Conservation (phyloP, 495 filamentous ascomycete species). For the Cercophora scortea region DNA sequence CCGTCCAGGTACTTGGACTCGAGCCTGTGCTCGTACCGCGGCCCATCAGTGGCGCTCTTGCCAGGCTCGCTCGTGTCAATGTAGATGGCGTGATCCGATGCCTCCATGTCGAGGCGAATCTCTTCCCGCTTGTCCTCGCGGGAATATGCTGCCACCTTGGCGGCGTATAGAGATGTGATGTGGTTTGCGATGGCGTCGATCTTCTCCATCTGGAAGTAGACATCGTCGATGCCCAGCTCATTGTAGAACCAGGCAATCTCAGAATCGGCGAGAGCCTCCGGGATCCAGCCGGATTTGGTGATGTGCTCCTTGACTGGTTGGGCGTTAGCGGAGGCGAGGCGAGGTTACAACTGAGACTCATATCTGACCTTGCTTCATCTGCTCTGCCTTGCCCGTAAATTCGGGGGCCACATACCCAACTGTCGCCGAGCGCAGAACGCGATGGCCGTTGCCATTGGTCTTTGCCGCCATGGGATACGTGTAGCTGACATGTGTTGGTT, state of each 20-base stretch:
- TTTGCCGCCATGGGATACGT: slow-evolving; percentile 44
- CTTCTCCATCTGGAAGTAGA: slow-evolving; percentile 93
- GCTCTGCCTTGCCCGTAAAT: slow-evolving; percentile 87
- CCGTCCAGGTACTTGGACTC: slow-evolving; percentile 90
- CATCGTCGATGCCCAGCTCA: slow-evolving; percentile 93
- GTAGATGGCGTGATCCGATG: slow-evolving; percentile 90
- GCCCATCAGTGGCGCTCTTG: slow-evolving; percentile 62
- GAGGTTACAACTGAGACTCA: background rate
- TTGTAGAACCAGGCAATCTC: slow-evolving; percentile 97
- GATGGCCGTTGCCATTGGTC: slow-evolving; percentile 47
- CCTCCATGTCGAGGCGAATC: slow-evolving; percentile 93
- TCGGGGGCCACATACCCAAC: slow-evolving; percentile 92
- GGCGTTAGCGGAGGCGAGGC: slow-evolving; percentile 12
- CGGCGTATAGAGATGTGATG: slow-evolving; percentile 92
- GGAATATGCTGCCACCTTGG: slow-evolving; percentile 91
- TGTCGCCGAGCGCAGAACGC: slow-evolving; percentile 78
- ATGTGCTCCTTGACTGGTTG: slow-evolving; percentile 34
- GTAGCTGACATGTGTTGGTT: slow-evolving; percentile 83
- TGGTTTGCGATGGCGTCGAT: slow-evolving; percentile 84
- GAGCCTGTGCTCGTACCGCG: slow-evolving; percentile 86
- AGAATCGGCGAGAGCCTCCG: slow-evolving; percentile 67
- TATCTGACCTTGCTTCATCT: slow-evolving; percentile 77
- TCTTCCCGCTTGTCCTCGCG: slow-evolving; percentile 90
- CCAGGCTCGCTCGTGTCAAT: slow-evolving; percentile 95
- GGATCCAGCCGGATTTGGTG: slow-evolving; percentile 63